Evolutionary conservation across 441 rosid species (phyloP).

Genomic region (Populus trichocarpa): DNA sequence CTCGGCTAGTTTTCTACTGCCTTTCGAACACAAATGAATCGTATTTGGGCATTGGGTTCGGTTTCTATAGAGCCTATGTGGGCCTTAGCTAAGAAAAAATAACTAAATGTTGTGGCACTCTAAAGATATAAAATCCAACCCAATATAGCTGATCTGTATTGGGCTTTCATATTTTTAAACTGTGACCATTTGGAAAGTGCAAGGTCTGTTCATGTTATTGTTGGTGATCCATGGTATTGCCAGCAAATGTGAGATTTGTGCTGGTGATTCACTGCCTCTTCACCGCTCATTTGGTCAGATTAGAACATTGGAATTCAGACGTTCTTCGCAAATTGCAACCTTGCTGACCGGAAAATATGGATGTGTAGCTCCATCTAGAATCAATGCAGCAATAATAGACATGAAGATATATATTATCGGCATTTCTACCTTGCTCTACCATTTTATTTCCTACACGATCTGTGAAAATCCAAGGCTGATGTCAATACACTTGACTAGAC

Average conservation of each 20-base stretch:
- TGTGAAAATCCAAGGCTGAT: neutral
- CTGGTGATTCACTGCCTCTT: too few relatives aligned
- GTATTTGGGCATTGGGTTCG: too few relatives aligned
- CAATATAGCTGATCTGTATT: neutral
- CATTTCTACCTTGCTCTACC: neutral
- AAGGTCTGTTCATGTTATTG: neutral
- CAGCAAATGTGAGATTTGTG: neutral
- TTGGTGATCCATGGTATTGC: neutral
- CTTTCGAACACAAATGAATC: too few relatives aligned
- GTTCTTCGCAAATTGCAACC: too few relatives aligned
- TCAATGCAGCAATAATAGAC: neutral
- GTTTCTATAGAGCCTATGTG: too few relatives aligned
- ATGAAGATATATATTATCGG: neutral
- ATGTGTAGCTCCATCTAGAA: neutral
- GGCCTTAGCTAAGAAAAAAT: too few relatives aligned
- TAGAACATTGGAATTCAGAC: too few relatives aligned
- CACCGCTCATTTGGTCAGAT: too few relatives aligned
- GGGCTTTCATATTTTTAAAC: too few relatives aligned
- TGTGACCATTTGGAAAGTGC: neutral
- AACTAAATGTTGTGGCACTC: neutral
- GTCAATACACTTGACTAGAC: neutral
- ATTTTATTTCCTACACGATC: neutral
- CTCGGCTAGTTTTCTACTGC: too few relatives aligned
- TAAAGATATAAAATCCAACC: neutral
- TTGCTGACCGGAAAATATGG: neutral